These are phyloP conservation scores for Fusarium pseudocircinatum DNA, from an alignment of 2,329 filamentous ascomycete species.

Conservation along the genomic window DNA sequence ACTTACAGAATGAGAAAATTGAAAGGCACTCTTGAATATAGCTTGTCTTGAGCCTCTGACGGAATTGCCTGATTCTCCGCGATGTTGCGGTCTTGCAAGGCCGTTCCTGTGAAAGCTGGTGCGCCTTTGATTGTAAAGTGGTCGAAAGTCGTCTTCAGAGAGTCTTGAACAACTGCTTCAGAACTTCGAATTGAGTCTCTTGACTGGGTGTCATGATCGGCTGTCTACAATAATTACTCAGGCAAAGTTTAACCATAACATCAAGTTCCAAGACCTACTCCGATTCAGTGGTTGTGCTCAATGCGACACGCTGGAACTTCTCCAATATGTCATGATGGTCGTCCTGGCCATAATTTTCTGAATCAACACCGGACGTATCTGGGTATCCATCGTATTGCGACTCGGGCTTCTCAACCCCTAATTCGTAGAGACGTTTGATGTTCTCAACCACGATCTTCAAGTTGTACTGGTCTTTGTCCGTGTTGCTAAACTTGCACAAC, in stretches of 20 bases:
- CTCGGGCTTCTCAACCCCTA: accelerated
- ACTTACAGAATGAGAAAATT: neutral
- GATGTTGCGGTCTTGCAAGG: accelerated
- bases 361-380: accelerated
- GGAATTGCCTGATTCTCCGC: accelerated
- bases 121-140: accelerated
- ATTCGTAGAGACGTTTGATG: neutral
- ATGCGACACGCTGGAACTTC: neutral
- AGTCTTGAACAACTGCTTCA: accelerated
- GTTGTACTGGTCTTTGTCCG: neutral
- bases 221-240: neutral
- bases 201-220: neutral
- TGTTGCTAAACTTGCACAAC: neutral
- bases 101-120: accelerated
- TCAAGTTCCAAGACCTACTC: neutral
- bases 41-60: neutral
- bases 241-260: too few relatives aligned
- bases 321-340: neutral
- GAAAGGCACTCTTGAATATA: neutral
- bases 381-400: accelerated
- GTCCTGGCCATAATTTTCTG: neutral
- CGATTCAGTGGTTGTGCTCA: accelerated
- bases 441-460: neutral
- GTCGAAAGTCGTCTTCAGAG: too few relatives aligned
- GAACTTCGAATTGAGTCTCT: neutral